Evolutionary conservation across 176 grass and related monocot species (phyloP).

Genomic region (Pontederia crassipes): DNA sequence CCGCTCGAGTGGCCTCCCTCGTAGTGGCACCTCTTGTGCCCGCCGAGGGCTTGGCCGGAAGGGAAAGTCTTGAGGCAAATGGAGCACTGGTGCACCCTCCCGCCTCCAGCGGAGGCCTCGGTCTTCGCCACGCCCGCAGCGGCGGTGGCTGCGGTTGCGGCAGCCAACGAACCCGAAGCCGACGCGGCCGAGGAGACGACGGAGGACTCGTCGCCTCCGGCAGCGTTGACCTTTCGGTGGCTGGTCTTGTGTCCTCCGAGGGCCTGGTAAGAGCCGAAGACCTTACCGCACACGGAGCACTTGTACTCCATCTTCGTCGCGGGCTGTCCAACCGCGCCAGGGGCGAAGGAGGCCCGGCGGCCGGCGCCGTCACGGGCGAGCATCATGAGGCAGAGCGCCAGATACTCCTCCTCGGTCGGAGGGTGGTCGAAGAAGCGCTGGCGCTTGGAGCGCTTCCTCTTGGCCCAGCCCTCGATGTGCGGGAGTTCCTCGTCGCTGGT

Average conservation of each 20-base stretch:
- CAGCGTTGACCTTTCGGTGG: constrained; percentile 41
- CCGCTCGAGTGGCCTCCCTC: constrained; percentile 55
- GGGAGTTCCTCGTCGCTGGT: not conserved
- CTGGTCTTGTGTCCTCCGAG: constrained; percentile 85
- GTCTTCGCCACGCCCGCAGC: not conserved
- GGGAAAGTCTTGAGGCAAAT: constrained; percentile 70
- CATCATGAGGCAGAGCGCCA: constrained; percentile 74
- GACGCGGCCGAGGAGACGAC: constrained; percentile 16
- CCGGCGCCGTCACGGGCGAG: constrained; percentile 29
- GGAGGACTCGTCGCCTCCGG: not conserved
- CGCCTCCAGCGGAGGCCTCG: not conserved
- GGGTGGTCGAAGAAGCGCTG: constrained; percentile 11
- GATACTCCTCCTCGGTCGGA: constrained; percentile 56
- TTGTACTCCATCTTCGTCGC: constrained; percentile 23
- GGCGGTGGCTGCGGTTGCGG: not conserved
- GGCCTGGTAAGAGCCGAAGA: constrained; percentile 73
- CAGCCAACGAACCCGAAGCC: constrained; percentile 14
- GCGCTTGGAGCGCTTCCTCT: constrained; percentile 46
- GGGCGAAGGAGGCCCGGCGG: not conserved
- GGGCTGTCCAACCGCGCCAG: not conserved
- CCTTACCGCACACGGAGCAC: constrained; percentile 88
- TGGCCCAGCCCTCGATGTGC: constrained; percentile 27
- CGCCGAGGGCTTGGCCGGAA: constrained; percentile 79
- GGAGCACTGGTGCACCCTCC: constrained; percentile 47
- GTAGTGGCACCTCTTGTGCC: constrained; percentile 83